phyloP scores from a whole-genome alignment of 768 basidiomycete genomes.

The Suillus sp. region DNA sequence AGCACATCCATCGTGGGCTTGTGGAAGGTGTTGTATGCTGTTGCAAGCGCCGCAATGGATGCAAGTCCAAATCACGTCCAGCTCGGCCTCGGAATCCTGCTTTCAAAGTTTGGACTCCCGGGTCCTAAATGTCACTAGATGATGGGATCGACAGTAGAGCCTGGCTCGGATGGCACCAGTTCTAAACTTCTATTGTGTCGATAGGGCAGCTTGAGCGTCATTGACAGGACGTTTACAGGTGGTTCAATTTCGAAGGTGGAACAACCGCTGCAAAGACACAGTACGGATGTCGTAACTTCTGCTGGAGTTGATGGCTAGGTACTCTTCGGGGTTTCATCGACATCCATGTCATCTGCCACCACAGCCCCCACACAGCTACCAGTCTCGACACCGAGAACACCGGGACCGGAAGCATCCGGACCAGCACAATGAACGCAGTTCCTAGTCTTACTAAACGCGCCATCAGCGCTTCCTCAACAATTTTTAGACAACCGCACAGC shows the following conservation, averaged over 20 bases:
- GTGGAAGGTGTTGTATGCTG: background rate
- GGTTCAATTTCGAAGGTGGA: background rate
- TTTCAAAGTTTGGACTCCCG: too few species aligned
- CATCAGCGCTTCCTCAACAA: background rate
- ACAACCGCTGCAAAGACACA: background rate
- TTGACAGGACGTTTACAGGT: background rate
- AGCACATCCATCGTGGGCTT: background rate
- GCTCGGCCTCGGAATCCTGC: too few species aligned
- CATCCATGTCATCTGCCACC: too few species aligned
- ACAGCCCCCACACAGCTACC: too few species aligned
- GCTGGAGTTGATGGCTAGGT: too few species aligned
- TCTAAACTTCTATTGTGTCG: background rate
- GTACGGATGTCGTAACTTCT: background rate
- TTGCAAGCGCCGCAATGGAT: background rate
- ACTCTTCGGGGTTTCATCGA: too few species aligned
- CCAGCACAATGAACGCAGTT: background rate
- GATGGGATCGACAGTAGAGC: background rate
- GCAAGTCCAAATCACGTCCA: too few species aligned
- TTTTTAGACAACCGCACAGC: background rate
- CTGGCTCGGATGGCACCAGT: background rate
- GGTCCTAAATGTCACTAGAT: background rate
- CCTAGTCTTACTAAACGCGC: background rate
- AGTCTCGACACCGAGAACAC: background rate
- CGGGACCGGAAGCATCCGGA: background rate
- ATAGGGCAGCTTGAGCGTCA: background rate